Base-by-base conservation (phyloP, 495 filamentous ascomycete species). In the Cercophora samala region DNA sequence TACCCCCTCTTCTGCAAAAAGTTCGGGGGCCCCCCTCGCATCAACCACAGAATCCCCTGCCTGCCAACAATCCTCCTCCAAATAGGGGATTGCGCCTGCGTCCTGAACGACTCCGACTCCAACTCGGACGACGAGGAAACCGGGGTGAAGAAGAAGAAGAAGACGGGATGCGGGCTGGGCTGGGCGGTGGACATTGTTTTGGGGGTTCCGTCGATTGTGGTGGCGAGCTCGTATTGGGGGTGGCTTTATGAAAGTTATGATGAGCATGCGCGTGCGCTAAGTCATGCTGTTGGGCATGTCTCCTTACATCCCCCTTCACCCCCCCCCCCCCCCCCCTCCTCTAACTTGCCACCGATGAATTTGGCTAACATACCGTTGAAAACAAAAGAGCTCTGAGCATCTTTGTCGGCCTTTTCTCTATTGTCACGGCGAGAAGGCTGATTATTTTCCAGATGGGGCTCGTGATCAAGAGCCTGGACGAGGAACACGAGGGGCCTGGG, bases 41-140 rank as follows among this genome's bases (percentile, higher is more conserved):
- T 29, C 3, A 4, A 29, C 8, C 26, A 29, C 26, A 29, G 8
- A 29, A 25, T 58, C 8, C 25, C 1, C 5, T 3, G 18, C 2
- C 53, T 69, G 18, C 70, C 70, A 4, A 25, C n/a, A 26, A 23
- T 72, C 18, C 4, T 62, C 1, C 59, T 55, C 62, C 61, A 63
- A 46, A 21, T 72, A 22, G 70, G 70, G 5, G 64, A 64, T n/a
- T 64, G 52, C 4, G 15, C 13, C 9, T 72, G 67, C 21, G 62
- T 23, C 5, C 22, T 64, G 11, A 60, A 60, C 58, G 56, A 55
- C 11, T 60, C 64, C 25, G 61, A 67, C 15, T 56, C 29, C 2
- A 21, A 65, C 29, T 53, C 37, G 26, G 55, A 42, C 15, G 37
- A 11, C 22, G 52, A 37, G 46, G 53, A 21, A 4, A n/a, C n/a